Base-by-base conservation (phyloP, 2,329 filamentous ascomycete genomes). In the Sporothrix humicola region DNA sequence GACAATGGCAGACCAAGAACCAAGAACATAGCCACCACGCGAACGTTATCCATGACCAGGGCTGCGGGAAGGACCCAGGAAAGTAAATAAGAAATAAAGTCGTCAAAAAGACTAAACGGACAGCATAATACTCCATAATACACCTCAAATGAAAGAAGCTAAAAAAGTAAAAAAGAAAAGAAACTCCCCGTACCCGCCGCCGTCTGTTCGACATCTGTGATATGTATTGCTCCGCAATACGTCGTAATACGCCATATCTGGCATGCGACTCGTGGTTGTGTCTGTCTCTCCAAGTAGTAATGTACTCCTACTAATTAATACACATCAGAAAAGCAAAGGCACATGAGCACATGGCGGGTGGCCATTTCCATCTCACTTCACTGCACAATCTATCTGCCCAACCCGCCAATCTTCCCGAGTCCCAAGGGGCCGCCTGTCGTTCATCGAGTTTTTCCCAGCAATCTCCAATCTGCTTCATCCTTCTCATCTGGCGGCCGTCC, bases 391-490 rank as follows among this genome's bases (percentile, higher is more conserved):
- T 63, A 63, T 46, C 17, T 63, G 17, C 17, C 37, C n/a, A 42
- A 63, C 13, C 44, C 37, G 23, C 52, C n/a, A 56, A n/a, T n/a
- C 52, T 23, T 2, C 17, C 50, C 31, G 23, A 26, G 23, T 26
- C 23, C 23, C 23, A 26, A 26, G 23, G 23, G 23, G 23, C 23
- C 3, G 37, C 37, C 7, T n/a, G 20, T 46, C 4, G 59, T 46
- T 44, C 37, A 46, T 46, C 37, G 37, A 46, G 17, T 37, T 42
- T 37, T 6, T 17, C 3, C 31, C 52, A 20, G 7, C 31, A 61
- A 63, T 63, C 58, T 63, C n/a, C 10, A 7, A 63, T 63, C 31
- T 63, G 58, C 58, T 63, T 63, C 59, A 20, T 20, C 59, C 17
- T 23, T 63, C 37, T 15, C 37, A 13, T 46, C 37, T 13, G 37